Base-by-base conservation (phyloP, 139 green algal genomes). In the Spirogloea muscicola region DNA sequence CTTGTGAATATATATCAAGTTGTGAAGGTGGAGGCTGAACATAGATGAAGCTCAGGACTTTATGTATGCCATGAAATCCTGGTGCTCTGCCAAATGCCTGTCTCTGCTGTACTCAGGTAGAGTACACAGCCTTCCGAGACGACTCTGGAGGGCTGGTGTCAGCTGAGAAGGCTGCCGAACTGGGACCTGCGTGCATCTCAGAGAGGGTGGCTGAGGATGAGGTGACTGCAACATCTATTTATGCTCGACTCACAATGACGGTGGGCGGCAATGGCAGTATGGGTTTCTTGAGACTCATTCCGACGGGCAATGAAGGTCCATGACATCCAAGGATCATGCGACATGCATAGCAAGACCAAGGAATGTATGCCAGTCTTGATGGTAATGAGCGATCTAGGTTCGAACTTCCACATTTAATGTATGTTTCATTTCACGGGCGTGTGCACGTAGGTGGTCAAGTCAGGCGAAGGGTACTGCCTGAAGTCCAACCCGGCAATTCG, bases 391-490 rank as follows among this genome's bases (percentile, higher is more conserved):
- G 43, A 10, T 13, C 13, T 10, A 51, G 13, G 10, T 25, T 51
- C 10, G 13, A 51, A 51, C 10, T 51, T 10, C 43, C 13, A 51
- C 13, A 51, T 13, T 51, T 51, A 51, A 25, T 51, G n/a, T 37
- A 7, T 60, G 13, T 13, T 34, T 21, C 13, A 25, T 5, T 25
- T 34, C 9, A 21, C 52, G 51, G 75, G 3, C 67, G 51, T 37
- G 39, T 97, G 3, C 65, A 78, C 4, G 82, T 87, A 1, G 86
- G 84, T 94, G 6, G 78, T 87, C 38, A 89, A 91, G 49, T 82
- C 81, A 48, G 89, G 81, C 37, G 77, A 89, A 49, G 84, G 79
- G 2, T 94, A 86, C 48, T 82, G 83, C 27, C 46, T 84, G 31
- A 39, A 9, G 55, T 10, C 58, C 34, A 55, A 72, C n/a, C 60